A percentile compares a stretch with the other conserved stretches of the same genome.
Evolutionary conservation across 495 filamentous ascomycete species (phyloP).

Genomic region (Penicillium pancosmium): DNA sequence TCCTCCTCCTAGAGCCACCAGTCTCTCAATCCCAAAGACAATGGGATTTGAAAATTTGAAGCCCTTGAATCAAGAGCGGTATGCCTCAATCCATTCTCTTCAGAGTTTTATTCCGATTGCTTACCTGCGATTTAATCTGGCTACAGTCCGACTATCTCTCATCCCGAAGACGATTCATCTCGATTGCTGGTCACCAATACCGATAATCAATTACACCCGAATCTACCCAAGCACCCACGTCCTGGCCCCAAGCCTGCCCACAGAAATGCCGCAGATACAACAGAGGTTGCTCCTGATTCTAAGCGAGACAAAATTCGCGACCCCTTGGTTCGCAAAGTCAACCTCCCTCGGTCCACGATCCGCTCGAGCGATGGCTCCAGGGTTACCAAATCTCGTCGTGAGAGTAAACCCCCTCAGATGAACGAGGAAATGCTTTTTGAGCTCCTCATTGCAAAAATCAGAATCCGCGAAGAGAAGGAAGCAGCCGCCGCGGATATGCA

Average conservation of each 20-base stretch:
- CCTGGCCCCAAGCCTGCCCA: not conserved
- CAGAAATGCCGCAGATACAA: not conserved
- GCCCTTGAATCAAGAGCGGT: not conserved
- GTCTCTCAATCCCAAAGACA: not conserved
- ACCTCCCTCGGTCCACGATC: not conserved
- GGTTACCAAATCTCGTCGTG: conserved; percentile 20
- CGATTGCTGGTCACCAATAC: not conserved
- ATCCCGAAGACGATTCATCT: not conserved
- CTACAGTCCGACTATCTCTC: not conserved
- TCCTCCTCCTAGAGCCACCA: not conserved
- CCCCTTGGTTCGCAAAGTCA: not conserved
- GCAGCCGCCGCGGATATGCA: conserved; percentile 23
- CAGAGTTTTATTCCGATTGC: not conserved
- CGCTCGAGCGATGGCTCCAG: conserved; percentile 10
- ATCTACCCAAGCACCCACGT: too few species aligned
- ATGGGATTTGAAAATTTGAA: not conserved
- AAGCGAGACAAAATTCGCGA: not conserved
- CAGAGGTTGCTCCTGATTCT: too few species aligned
- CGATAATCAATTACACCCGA: not conserved
- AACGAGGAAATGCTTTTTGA: conserved; percentile 43
- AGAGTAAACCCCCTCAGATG: conserved; percentile 13
- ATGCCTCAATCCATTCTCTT: not conserved
- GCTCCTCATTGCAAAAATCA: conserved; percentile 38
- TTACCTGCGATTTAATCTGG: not conserved
- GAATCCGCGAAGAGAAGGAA: conserved; percentile 40